A percentile compares a stretch with the other conserved stretches of the same genome.
phyloP scores from a whole-genome alignment of 306 rosid species.

The Ceratonia siliqua region DNA sequence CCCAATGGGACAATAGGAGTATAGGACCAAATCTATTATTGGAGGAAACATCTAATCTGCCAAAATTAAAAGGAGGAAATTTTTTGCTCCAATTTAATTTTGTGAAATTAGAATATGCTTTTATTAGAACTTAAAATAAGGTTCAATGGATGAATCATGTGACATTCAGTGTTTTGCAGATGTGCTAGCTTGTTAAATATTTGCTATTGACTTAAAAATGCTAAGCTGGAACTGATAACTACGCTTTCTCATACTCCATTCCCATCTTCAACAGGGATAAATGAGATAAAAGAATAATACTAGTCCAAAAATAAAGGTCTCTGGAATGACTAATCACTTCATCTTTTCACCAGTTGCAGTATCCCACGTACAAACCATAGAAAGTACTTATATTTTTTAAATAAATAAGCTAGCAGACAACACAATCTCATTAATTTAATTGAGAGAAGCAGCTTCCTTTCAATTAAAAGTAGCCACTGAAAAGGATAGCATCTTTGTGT shows the following conservation, averaged over 20 bases:
- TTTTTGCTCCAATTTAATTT: background rate
- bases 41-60: background rate
- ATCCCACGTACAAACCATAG: background rate
- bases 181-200: background rate
- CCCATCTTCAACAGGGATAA: background rate
- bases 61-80: background rate
- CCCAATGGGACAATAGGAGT: background rate
- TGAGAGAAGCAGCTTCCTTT: background rate
- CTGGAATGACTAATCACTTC: conserved; percentile 2
- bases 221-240: background rate
- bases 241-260: background rate
- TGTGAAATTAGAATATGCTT: background rate
- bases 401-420: background rate
- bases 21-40: conserved; percentile 20
- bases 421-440: background rate
- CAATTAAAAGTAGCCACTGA: background rate
- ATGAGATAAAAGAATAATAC: background rate
- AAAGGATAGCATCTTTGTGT: background rate
- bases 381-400: background rate
- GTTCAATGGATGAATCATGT: background rate
- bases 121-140: background rate
- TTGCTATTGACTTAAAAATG: background rate
- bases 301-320: background rate
- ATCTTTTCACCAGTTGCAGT: background rate
- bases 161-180: background rate